Evolutionary conservation across 1,284 basidiomycete genomes (phyloP), one percentile per base, ranked within the genome.

Genomic region (Moesziomyces sp.): DNA sequence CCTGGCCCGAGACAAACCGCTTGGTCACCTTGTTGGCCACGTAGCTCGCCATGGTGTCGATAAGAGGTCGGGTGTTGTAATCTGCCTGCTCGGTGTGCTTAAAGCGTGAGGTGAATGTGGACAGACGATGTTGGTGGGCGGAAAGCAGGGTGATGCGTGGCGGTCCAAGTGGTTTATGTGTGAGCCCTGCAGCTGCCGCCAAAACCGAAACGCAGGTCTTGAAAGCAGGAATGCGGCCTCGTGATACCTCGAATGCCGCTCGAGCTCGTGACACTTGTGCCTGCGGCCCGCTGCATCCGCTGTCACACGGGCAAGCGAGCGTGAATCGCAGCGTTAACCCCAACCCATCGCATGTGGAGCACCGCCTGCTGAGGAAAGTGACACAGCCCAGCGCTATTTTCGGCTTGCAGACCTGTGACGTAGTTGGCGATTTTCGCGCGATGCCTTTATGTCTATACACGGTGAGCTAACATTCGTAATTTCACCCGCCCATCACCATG

Each of bases 11-110:
- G 11, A 80, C 61, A 45, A 77, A 52, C 35, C 69, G 63, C 52
- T 73, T 74, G 46, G 74, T 71, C 44, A 74, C 59, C 26, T 74
- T 76, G 65, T 58, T 75, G 24, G 75, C 74, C 42, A 79, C n/a
- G 53, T 67, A 67, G 60, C 58, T 63, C 3, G 77, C 56, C 74
- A 78, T 78, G 21, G 5, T 72, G 50, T 19, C 34, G 42, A 34
- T 34, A 1, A 13, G 0, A 34, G 30, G 30, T 34, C 30, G 1
- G 13, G 30, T 34, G 13, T 10, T 34, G 30, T 34, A 11, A 34
- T 34, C 30, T 34, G 30, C 30, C 30, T 34, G 30, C 30, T n/a
- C 7, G 44, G 16, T 42, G 21, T 35, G 19, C 8, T 50, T 10
- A 16, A 24, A 50, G 42, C 21, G 38, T 16, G 19, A 35, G 18